phyloP scores from a whole-genome alignment of 2,329 filamentous ascomycete species.

The Botrytis galanthina region DNA sequence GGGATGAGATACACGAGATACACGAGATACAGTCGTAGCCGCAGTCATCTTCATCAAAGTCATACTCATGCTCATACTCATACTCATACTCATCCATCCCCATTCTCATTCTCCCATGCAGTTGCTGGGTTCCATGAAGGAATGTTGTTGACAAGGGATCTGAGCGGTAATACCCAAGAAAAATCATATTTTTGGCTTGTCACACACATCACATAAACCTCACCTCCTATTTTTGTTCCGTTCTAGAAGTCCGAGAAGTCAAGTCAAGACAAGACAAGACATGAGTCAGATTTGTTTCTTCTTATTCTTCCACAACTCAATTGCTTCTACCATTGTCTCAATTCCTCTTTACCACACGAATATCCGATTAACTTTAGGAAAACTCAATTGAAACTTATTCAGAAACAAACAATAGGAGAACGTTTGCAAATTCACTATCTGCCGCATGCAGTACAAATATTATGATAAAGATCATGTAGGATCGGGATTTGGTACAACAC shows the following conservation, averaged over 20 bases:
- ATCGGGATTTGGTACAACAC: slow-evolving; percentile 1
- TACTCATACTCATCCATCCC: not conserved
- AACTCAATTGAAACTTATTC: not conserved
- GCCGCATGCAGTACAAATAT: slow-evolving; percentile 11
- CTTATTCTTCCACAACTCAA: not conserved
- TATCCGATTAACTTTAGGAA: slow-evolving; percentile 4
- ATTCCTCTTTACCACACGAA: not conserved
- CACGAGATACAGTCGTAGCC: not conserved
- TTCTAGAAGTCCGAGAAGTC: not conserved
- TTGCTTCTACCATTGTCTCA: not conserved
- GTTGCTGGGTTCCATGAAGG: not conserved
- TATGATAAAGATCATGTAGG: slow-evolving; percentile 5
- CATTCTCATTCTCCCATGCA: not conserved
- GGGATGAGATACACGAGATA: not conserved
- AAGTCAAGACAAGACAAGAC: not conserved
- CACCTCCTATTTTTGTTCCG: not conserved
- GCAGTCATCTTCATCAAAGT: not conserved
- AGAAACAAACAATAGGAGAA: slow-evolving; percentile 3
- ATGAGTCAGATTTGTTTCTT: slow-evolving; percentile 7
- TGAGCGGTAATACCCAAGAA: not conserved
- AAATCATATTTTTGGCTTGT: not conserved
- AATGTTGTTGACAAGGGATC: slow-evolving; percentile 1
- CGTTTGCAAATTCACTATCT: slow-evolving; percentile 4
- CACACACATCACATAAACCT: not conserved
- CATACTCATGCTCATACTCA: not conserved